Percentiles rank a stretch among this genome's conserved stretches.
Evolutionary conservation across 768 basidiomycete genomes (phyloP).

Genomic region (Xerocomus brunneocitrinus): DNA sequence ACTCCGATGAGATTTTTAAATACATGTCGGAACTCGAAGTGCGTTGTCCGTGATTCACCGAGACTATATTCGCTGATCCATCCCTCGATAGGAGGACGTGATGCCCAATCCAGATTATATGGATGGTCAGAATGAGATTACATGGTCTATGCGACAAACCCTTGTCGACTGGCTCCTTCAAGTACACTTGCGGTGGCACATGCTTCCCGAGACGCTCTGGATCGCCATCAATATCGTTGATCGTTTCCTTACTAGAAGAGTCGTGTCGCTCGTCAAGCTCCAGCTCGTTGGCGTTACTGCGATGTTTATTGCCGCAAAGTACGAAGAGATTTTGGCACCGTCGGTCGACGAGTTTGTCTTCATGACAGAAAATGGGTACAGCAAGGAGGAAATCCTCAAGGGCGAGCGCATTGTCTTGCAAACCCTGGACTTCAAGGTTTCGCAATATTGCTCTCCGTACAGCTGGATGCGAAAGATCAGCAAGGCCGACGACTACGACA

Average conservation of each 20-base stretch:
- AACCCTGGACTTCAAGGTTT: slow-evolving; percentile 91
- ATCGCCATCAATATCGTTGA: slow-evolving; percentile 97
- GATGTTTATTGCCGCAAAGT: slow-evolving; percentile 98
- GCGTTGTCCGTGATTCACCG: slow-evolving; percentile 18
- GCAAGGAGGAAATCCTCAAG: slow-evolving; percentile 93
- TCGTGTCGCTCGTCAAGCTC: slow-evolving; percentile 84
- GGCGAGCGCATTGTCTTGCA: slow-evolving; percentile 96
- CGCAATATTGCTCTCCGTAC: slow-evolving; percentile 98
- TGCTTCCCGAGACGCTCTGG: slow-evolving; percentile 99
- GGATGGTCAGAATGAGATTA: slow-evolving; percentile 87
- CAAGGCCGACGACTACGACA: slow-evolving; percentile 98
- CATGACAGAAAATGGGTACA: slow-evolving; percentile 95
- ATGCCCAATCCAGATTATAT: slow-evolving; percentile 96
- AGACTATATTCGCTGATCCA: slow-evolving; percentile 17
- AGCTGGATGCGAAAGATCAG: slow-evolving; percentile 98
- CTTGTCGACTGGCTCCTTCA: slow-evolving; percentile 98
- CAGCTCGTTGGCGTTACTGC: slow-evolving; percentile 98
- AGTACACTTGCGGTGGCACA: slow-evolving; percentile 96
- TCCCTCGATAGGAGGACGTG: slow-evolving; percentile 55
- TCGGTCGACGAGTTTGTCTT: slow-evolving; percentile 97
- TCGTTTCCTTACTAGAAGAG: slow-evolving; percentile 83
- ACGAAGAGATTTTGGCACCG: slow-evolving; percentile 98
- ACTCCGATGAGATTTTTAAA: slow-evolving; percentile 95
- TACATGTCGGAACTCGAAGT: slow-evolving; percentile 97
- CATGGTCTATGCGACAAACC: slow-evolving; percentile 92